Percentiles rank a stretch among this genome's conserved stretches.
These are phyloP conservation scores for Francoa sonchifolia DNA, from an alignment of 441 rosid genomes.

Conservation along the genomic window DNA sequence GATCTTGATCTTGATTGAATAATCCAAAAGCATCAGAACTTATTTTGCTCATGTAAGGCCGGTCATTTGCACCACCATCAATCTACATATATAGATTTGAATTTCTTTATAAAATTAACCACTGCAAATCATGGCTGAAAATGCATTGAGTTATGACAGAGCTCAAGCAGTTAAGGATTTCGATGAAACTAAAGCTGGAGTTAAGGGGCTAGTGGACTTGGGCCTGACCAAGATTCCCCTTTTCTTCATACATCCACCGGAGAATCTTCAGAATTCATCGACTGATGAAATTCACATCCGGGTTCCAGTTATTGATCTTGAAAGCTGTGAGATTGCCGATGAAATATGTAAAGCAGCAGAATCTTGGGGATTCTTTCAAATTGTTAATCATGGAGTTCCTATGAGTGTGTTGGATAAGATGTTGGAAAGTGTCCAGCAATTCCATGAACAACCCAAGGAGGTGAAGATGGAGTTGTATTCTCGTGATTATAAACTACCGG, in stretches of 20 bases:
- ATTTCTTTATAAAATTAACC: too few species aligned
- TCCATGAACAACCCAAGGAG: constrained; percentile 40
- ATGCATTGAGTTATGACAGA: constrained; percentile 19
- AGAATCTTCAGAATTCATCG: constrained; percentile 8
- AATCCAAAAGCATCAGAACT: too few species aligned
- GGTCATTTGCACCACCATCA: too few species aligned
- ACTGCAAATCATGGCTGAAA: neutral
- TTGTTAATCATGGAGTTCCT: constrained; percentile 44
- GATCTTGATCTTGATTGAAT: too few species aligned
- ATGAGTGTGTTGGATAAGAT: constrained; percentile 25
- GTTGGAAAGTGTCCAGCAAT: constrained; percentile 22
- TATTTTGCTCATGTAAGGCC: too few species aligned
- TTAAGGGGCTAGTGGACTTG: constrained; percentile 32
- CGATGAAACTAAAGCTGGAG: constrained; percentile 36
- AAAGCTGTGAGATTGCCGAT: constrained; percentile 20
- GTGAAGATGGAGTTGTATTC: constrained; percentile 38
- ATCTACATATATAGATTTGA: too few species aligned
- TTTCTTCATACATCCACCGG: constrained; percentile 26
- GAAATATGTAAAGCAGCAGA: constrained; percentile 26
- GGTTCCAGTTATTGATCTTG: constrained; percentile 42
- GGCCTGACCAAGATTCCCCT: constrained; percentile 28
- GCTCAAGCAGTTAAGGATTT: constrained; percentile 28
- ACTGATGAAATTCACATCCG: neutral
- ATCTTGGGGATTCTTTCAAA: constrained; percentile 51
- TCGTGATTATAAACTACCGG: constrained; percentile 19